Base-by-base conservation (phyloP, 1,284 basidiomycete genomes). In the Gymnopus androsaceus region DNA sequence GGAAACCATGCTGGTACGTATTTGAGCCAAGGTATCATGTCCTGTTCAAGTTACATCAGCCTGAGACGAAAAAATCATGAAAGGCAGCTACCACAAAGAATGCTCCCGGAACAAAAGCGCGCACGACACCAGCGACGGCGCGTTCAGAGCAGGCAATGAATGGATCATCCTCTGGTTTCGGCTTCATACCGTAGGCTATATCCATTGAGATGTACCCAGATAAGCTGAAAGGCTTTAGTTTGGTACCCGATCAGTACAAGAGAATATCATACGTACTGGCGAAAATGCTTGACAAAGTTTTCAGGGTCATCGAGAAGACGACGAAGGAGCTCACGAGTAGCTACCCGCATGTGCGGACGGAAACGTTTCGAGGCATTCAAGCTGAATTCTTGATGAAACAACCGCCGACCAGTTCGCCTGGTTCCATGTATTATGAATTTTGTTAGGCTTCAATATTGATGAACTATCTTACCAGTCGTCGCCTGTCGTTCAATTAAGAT, bases 221-320 rank as follows among this genome's bases (percentile, higher is more conserved):
- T 58, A 73, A 74, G 44, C 77, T 78, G 54, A n/a, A 49, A 46
- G 8, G 17, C 0, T 19, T 8, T n/a, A 14, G 30, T n/a, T 41
- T 23, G 15, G 15, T 50, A 7, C 23, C 12, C 3, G 17, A 21
- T 28, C n/a, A 11, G 44, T 25, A 33, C 19, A 31, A 54, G 21
- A 40, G 14, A 23, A 42, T 4, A n/a, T 7, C n/a, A 30, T 27
- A 27, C 75, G 63, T 59, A 79, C 79, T 74, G 73, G 30, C 75
- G 69, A 17, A 80, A 67, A 57, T 79, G 77, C 34, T 74, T 66
- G 0, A 69, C 65, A 40, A 79, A 70, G n/a, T 73, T 58, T 11
- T 73, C 64, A 9, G 70, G 75, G 2, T 67, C 66, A 21, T 71
- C 64, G 25, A 77, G 58, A 5, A 81, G 64, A 12, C 66, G 66